These are phyloP conservation scores for Sugiyamaella boreocaroliniensis DNA, from an alignment of 805 yeast species.

Conservation along the genomic window DNA sequence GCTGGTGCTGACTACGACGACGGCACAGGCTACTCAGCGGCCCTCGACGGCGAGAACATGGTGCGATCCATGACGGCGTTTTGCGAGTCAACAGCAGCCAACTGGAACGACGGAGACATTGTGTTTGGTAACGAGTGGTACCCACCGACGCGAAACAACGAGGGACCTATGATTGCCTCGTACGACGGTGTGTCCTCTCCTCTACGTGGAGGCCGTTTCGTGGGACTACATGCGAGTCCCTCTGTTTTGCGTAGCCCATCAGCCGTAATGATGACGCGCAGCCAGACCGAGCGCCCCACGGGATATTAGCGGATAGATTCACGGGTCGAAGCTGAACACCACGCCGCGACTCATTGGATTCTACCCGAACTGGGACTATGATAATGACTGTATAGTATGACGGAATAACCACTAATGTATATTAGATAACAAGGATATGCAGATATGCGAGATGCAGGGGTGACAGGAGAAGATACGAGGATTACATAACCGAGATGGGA, in stretches of 20 bases:
- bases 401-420: neutral
- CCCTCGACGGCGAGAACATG: slow-evolving; percentile 14
- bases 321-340: neutral
- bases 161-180: neutral
- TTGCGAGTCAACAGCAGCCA: slow-evolving; percentile 10
- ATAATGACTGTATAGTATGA: neutral
- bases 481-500: too few relatives aligned
- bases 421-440: neutral
- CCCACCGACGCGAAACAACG: slow-evolving; percentile 3
- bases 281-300: slow-evolving; percentile 8
- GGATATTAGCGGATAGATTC: neutral
- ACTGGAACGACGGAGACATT: slow-evolving; percentile 4
- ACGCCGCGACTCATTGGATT: neutral
- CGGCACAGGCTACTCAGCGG: slow-evolving; percentile 5
- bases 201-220: neutral
- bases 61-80: slow-evolving; percentile 23
- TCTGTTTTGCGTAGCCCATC: neutral
- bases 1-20: slow-evolving; percentile 9
- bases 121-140: slow-evolving; percentile 7
- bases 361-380: neutral
- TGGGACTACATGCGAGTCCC: neutral
- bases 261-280: slow-evolving; percentile 5
- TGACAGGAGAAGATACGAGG: too few relatives aligned
- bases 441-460: neutral
- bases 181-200: slow-evolving; percentile 4